phyloP scores from a whole-genome alignment of 139 green algal species.

The Zygnema circumcarinatum region DNA sequence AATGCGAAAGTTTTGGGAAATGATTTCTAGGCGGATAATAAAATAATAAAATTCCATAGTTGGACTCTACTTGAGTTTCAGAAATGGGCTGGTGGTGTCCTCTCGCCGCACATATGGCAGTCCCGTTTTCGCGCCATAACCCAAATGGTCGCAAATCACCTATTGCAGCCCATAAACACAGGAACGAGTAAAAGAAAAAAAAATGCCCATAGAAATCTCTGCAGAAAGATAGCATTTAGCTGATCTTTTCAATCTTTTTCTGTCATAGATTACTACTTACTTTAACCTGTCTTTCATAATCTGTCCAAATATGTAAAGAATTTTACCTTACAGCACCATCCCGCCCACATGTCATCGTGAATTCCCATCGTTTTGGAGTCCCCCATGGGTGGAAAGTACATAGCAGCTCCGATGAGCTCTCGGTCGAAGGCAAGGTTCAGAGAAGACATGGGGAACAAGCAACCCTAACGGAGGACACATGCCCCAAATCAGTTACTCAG shows the following conservation, averaged over 20 bases:
- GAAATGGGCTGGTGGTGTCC: constrained; percentile 93
- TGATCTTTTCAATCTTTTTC: no score
- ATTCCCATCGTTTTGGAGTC: constrained; percentile 89
- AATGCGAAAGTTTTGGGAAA: not conserved
- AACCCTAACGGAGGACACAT: constrained; percentile 80
- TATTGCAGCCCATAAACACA: constrained; percentile 27
- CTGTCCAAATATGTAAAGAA: no score
- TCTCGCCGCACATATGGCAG: constrained; percentile 94
- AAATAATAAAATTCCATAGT: not conserved
- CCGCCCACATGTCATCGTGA: constrained; percentile 97
- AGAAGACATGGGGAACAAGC: constrained; percentile 93
- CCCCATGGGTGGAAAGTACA: constrained; percentile 97
- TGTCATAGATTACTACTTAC: no score
- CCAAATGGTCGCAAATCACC: constrained; percentile 92
- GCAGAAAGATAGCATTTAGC: not conserved
- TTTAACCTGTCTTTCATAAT: no score
- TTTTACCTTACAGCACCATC: constrained; percentile 87
- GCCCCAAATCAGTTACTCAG: not conserved
- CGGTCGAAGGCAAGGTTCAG: constrained; percentile 95
- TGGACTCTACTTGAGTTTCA: constrained; percentile 77
- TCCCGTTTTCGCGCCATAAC: constrained; percentile 88
- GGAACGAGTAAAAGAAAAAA: not conserved
- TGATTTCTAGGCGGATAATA: not conserved
- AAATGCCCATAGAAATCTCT: not conserved
- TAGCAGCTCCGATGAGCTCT: constrained; percentile 84